Evolutionary conservation across 768 basidiomycete species (phyloP).

Genomic region (Collybiopsis confluens): DNA sequence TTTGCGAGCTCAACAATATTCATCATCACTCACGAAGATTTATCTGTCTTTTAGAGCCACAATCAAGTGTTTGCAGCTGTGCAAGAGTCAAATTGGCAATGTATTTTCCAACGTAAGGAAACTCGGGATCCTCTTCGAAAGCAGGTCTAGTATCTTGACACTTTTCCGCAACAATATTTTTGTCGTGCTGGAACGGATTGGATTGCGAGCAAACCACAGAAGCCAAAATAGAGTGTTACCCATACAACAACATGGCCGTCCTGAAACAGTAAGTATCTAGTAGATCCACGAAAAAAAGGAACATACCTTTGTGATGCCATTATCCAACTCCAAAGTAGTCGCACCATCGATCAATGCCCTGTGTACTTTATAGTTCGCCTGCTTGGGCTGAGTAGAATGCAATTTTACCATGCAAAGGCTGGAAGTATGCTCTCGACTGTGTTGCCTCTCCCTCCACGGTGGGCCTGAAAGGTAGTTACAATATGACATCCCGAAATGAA

Average conservation of each 20-base stretch:
- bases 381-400: constrained; percentile 5
- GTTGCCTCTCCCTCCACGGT: constrained; percentile 75
- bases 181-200: constrained; percentile 53
- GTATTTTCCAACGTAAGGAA: constrained; percentile 74
- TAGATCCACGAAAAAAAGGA: not conserved
- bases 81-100: constrained; percentile 75
- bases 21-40: constrained; percentile 50
- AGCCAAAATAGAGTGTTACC: not conserved
- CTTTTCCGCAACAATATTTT: constrained; percentile 56
- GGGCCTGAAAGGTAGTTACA: constrained; percentile 57
- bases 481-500: too few relatives aligned
- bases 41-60: constrained; percentile 61
- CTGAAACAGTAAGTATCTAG: constrained; percentile 27
- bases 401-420: constrained; percentile 67
- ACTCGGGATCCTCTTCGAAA: constrained; percentile 51
- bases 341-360: constrained; percentile 76
- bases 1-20: not conserved
- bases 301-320: constrained; percentile 66
- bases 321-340: constrained; percentile 75
- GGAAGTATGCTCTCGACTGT: constrained; percentile 70
- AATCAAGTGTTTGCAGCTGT: constrained; percentile 78
- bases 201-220: not conserved
- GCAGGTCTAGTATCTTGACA: constrained; percentile 65
- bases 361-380: constrained; percentile 9
- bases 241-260: constrained; percentile 77